phyloP scores from a whole-genome alignment of 2,329 filamentous ascomycete genomes.

The Claviceps monticola region DNA sequence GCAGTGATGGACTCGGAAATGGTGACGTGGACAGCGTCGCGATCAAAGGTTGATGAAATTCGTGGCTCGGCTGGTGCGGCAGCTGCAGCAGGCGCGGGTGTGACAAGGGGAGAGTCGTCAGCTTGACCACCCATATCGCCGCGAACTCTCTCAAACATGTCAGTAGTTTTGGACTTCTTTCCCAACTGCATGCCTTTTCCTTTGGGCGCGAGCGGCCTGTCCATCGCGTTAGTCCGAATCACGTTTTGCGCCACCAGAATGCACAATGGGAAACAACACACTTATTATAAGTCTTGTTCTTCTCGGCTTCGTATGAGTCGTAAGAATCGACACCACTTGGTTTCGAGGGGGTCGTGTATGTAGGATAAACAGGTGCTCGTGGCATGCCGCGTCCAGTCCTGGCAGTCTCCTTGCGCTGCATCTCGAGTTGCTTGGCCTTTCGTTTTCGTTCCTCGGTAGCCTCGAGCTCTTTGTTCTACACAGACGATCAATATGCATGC shows the following conservation, averaged over 20 bases:
- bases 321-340: conserved; percentile 68
- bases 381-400: conserved; percentile 57
- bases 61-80: conserved; percentile 40
- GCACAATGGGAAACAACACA: conserved; percentile 24
- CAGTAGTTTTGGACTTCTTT: conserved; percentile 95
- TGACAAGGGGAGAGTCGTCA: conserved; percentile 62
- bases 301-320: conserved; percentile 91
- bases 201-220: conserved; percentile 53
- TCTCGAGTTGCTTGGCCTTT: conserved; percentile 95
- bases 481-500: conserved; percentile 11
- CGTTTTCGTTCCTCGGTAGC: conserved; percentile 96
- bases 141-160: conserved; percentile 92
- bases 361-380: conserved; percentile 71
- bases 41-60: conserved; percentile 55
- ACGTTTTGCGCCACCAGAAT: not conserved
- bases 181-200: conserved; percentile 98
- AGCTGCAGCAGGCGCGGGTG: conserved; percentile 34
- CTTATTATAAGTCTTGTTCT: conserved; percentile 84
- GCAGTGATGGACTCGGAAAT: conserved; percentile 85
- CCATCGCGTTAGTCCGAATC: not conserved
- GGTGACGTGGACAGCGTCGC: conserved; percentile 76
- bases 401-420: conserved; percentile 94
- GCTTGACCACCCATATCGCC: conserved; percentile 80
- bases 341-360: conserved; percentile 70
- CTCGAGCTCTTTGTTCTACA: conserved; percentile 92